Evolutionary conservation across 768 basidiomycete species (phyloP).

Genomic region (Sarcodon aspratus): DNA sequence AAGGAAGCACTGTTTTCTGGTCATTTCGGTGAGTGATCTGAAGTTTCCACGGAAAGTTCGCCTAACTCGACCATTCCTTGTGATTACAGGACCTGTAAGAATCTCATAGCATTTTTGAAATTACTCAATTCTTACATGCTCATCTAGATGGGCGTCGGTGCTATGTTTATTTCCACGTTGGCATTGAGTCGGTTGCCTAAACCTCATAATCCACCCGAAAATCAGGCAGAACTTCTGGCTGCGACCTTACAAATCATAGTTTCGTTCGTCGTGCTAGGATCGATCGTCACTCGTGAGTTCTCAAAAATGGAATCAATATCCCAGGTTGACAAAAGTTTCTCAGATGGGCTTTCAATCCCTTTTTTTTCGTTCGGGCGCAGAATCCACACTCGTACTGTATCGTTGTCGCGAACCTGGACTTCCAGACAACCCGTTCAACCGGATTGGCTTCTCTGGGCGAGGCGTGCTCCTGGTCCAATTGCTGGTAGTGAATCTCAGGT

Average conservation of each 20-base stretch:
- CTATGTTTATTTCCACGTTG: conserved; percentile 78
- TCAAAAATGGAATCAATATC: neutral
- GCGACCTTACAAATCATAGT: conserved; percentile 73
- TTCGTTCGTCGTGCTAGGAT: conserved; percentile 77
- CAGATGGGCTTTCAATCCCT: conserved; percentile 63
- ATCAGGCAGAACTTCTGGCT: conserved; percentile 65
- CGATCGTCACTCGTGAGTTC: conserved; percentile 71
- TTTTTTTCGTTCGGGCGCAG: conserved; percentile 46
- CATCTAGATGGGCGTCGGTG: conserved; percentile 78
- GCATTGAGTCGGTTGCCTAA: conserved; percentile 51
- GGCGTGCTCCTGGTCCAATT: conserved; percentile 10
- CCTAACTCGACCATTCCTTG: too few relatives aligned
- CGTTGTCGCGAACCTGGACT: conserved; percentile 33
- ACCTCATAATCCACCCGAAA: conserved; percentile 47
- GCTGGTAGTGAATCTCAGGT: too few relatives aligned
- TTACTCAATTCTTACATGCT: neutral
- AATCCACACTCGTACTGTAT: conserved; percentile 33
- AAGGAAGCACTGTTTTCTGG: conserved; percentile 84
- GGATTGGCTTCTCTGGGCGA: conserved; percentile 34
- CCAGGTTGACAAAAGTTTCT: neutral
- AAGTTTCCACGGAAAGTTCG: neutral
- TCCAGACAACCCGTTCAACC: conserved; percentile 18
- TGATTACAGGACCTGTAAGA: conserved; percentile 5
- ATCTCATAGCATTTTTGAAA: neutral
- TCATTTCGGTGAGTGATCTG: conserved; percentile 58